Evolutionary conservation across 768 basidiomycete species (phyloP), one percentile per base, ranked within the genome.

Genomic region (Suillus americanus): DNA sequence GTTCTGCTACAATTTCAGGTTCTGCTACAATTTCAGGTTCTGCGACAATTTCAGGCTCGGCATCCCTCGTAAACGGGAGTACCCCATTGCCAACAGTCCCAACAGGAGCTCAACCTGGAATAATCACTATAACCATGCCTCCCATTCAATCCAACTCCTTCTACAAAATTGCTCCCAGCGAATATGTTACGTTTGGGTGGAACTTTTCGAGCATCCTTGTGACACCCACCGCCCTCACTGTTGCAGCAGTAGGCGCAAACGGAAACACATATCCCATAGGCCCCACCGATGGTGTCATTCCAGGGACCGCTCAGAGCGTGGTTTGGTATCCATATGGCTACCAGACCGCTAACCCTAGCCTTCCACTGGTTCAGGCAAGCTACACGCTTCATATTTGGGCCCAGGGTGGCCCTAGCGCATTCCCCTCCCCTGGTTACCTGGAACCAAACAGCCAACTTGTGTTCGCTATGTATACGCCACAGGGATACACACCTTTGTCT

Each of bases 111-210:
- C 80, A 89, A 9, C 85, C 85, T 3, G 82, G 86, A 61, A 78
- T 79, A 25, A 72, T 88, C 59, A 77, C 81, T 62, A 81, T 85
- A 75, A 86, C 86, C 12, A 79, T 84, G 65, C 89, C 89, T 4
- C 85, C 87, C 1, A 77, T 81, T 60, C 85, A 85, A 5, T 82
- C 83, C 28, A 81, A 84, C 1, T 87, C 88, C 8, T 90, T 80
- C 75, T 90, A 85, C 79, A 90, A 90, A 79, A 86, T 90, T 63
- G 87, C 86, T 0, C 68, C 73, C 0, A 75, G 79, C 7, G 80
- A 85, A 69, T 79, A 74, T 64, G 81, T 90, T 69, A 90, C 87
- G 35, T 87, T 90, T 73, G 90, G 84, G n/a, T 91, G 89, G 90
- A 90, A 89, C 72, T 82, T 87, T 68, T 87, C 85, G n/a, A 77